A percentile compares a stretch with the other conserved stretches of the same genome.
Conservation (phyloP, 2,329 filamentous ascomycete species). For the Uncinocarpus reesii region DNA sequence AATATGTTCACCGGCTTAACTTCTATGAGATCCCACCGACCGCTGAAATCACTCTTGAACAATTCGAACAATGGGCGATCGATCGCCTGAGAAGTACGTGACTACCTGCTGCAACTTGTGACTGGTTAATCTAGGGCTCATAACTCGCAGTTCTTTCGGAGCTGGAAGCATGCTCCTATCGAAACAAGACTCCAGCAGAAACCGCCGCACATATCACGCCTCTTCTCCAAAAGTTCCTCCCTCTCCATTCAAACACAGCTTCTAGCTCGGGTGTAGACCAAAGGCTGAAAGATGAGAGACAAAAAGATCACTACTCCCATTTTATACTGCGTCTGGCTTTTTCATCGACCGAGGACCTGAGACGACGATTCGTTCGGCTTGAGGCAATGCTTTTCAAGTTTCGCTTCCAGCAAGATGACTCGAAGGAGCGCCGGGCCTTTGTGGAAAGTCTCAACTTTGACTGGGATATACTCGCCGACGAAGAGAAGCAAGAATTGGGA, state of each 20-base stretch:
- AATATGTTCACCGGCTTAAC: conserved; percentile 80
- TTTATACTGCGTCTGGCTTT: conserved; percentile 94
- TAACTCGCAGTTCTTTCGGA: conserved; percentile 30
- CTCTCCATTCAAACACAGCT: conserved; percentile 65
- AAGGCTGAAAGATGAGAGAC: conserved; percentile 58
- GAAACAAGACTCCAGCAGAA: conserved; percentile 76
- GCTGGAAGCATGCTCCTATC: conserved; percentile 86
- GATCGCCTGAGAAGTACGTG: conserved; percentile 64
- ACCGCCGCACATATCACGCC: conserved; percentile 74
- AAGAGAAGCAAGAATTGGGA: conserved; percentile 61
- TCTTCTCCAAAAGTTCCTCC: conserved; percentile 76
- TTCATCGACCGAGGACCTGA: conserved; percentile 77
- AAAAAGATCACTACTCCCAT: conserved; percentile 95
- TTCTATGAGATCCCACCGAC: conserved; percentile 84
- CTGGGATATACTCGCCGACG: conserved; percentile 71
- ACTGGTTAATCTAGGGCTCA: background rate
- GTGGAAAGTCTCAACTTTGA: conserved; percentile 66
- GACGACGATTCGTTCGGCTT: conserved; percentile 72
- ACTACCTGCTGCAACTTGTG: background rate
- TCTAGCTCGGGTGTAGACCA: conserved; percentile 42
- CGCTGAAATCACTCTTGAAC: conserved; percentile 85
- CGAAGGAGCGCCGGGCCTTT: conserved; percentile 62
- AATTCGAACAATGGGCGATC: conserved; percentile 99
- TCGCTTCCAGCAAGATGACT: conserved; percentile 66
- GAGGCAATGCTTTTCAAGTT: conserved; percentile 85